A percentile compares a stretch with the other conserved stretches of the same genome.
These are phyloP conservation scores for Crassisporium funariophilum DNA, from an alignment of 768 basidiomycete species.

Conservation along the genomic window DNA sequence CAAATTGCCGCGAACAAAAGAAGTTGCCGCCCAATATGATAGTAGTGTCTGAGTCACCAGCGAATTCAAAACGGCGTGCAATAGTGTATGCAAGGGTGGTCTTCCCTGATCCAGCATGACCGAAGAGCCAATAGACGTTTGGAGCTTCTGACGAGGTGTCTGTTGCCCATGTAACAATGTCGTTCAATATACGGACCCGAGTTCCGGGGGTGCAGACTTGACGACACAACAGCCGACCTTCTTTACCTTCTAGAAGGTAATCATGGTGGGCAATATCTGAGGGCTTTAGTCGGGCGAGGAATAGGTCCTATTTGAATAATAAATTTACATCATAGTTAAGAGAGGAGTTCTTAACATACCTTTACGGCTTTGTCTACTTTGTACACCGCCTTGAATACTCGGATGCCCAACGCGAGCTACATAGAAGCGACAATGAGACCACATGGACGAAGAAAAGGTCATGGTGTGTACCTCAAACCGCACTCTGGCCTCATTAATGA, in stretches of 20 bases:
- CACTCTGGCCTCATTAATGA: slow-evolving; percentile 16
- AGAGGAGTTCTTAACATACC: slow-evolving; percentile 3
- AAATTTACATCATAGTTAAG: background rate
- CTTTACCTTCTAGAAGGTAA: slow-evolving; percentile 7
- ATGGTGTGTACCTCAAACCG: slow-evolving; percentile 14
- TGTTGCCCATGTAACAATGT: slow-evolving; percentile 26
- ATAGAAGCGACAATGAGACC: slow-evolving; percentile 1
- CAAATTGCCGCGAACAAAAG: slow-evolving; percentile 29
- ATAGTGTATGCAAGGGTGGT: slow-evolving; percentile 30
- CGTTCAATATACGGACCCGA: slow-evolving; percentile 21
- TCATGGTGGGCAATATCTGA: slow-evolving; percentile 15
- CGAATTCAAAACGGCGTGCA: slow-evolving; percentile 14
- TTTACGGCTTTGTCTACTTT: slow-evolving; percentile 7
- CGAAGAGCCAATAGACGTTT: slow-evolving; percentile 20
- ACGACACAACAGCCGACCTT: slow-evolving; percentile 11
- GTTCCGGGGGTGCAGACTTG: slow-evolving; percentile 27
- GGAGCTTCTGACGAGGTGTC: slow-evolving; percentile 14
- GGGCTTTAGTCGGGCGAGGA: slow-evolving; percentile 11
- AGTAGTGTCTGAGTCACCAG: slow-evolving; percentile 5
- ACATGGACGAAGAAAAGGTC: background rate
- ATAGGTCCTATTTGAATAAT: slow-evolving; percentile 5
- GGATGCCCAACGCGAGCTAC: slow-evolving; percentile 12
- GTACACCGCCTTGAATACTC: slow-evolving; percentile 12
- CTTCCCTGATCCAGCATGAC: slow-evolving; percentile 24
- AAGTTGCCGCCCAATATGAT: slow-evolving; percentile 27